These are phyloP conservation scores for Guyanaporus albipodus DNA, from an alignment of 768 basidiomycete genomes.

Conservation along the genomic window DNA sequence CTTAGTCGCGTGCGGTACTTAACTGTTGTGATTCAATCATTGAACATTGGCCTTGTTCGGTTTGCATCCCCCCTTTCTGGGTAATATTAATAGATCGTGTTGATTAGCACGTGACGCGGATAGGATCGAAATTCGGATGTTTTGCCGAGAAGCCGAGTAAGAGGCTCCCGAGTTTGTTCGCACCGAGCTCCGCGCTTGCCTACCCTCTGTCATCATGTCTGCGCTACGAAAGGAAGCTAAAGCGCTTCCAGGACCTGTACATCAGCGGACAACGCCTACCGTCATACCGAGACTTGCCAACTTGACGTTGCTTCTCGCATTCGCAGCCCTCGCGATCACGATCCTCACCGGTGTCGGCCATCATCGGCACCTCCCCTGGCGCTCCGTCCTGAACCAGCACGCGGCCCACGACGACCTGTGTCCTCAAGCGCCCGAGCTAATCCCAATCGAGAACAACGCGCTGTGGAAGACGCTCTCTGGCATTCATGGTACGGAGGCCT, in stretches of 20 bases:
- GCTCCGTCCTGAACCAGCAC: neutral
- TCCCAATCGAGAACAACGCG: neutral
- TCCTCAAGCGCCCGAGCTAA: neutral
- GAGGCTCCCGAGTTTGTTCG: too few relatives aligned
- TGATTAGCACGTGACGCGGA: too few relatives aligned
- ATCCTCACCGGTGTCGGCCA: neutral
- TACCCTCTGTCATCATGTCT: too few relatives aligned
- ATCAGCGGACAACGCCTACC: neutral
- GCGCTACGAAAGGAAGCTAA: neutral
- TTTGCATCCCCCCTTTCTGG: too few relatives aligned
- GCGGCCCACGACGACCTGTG: neutral
- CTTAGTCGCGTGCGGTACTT: constrained; percentile 19
- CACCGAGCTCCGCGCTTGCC: too few relatives aligned
- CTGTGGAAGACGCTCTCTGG: neutral
- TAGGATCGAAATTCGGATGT: too few relatives aligned
- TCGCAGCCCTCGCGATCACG: neutral
- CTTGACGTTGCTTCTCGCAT: neutral
- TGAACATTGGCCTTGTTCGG: constrained; percentile 31
- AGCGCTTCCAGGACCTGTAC: neutral
- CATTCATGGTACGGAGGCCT: neutral
- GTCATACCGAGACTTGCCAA: neutral
- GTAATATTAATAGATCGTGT: too few relatives aligned
- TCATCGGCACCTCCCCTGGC: neutral
- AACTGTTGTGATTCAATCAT: constrained; percentile 24
- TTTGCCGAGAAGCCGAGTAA: too few relatives aligned